A percentile compares a stretch with the other conserved stretches of the same genome.
These are phyloP conservation scores for Fusarium bulbicola DNA, from an alignment of 2,329 filamentous ascomycete species.

Conservation along the genomic window DNA sequence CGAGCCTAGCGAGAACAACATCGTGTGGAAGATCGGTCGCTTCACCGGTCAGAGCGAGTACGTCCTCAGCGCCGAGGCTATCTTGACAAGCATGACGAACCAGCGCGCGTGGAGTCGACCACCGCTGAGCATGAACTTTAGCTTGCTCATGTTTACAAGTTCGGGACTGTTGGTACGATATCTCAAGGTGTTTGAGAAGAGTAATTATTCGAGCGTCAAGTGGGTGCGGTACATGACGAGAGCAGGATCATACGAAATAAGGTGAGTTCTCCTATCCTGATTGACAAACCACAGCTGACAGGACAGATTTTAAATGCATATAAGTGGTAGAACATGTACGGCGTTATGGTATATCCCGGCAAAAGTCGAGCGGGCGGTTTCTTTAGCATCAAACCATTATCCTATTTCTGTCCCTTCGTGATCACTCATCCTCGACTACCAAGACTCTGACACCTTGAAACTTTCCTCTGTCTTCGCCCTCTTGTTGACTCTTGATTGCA, in stretches of 20 bases:
- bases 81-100: constrained; percentile 95
- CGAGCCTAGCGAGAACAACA: constrained; percentile 96
- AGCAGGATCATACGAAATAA: constrained; percentile 96
- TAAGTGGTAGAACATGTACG: constrained; percentile 42
- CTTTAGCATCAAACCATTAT: constrained; percentile 36
- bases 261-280: constrained; percentile 59
- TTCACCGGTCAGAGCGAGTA: constrained; percentile 98
- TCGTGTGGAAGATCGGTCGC: constrained; percentile 98
- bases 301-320: constrained; percentile 48
- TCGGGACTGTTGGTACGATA: constrained; percentile 92
- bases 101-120: constrained; percentile 97
- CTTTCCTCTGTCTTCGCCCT: constrained; percentile 12
- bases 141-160: constrained; percentile 97
- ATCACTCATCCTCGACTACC: constrained; percentile 40
- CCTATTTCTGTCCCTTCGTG: constrained; percentile 10
- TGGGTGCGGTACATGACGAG: constrained; percentile 99
- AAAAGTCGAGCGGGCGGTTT: constrained; percentile 43
- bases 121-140: constrained; percentile 91
- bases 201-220: constrained; percentile 97
- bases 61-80: constrained; percentile 92
- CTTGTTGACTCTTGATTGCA: constrained; percentile 46
- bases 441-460: constrained; percentile 43
- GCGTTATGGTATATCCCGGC: constrained; percentile 46
- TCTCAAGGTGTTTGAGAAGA: constrained; percentile 99
- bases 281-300: constrained; percentile 22